Conservation (phyloP, 495 filamentous ascomycete genomes). For the Aspergillus nidulans region DNA sequence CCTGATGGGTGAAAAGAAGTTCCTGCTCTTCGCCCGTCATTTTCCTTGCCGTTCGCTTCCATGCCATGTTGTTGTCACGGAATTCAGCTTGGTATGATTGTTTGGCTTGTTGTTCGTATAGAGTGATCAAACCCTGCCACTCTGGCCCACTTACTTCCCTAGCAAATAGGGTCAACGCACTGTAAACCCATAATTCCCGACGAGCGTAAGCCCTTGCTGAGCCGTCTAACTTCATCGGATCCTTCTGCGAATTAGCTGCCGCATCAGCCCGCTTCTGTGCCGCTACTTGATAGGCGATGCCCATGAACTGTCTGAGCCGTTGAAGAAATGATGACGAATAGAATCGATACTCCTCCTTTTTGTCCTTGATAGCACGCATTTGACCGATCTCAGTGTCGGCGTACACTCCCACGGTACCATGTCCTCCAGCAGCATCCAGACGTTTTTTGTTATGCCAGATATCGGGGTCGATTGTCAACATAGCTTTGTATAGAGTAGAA, state of each 20-base stretch:
- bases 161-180: constrained; percentile 78
- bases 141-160: constrained; percentile 74
- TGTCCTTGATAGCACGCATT: constrained; percentile 90
- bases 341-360: constrained; percentile 77
- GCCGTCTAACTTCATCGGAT: constrained; percentile 46
- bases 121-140: constrained; percentile 72
- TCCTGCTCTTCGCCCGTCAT: constrained; percentile 81
- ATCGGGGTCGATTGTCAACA: constrained; percentile 86
- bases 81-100: constrained; percentile 80
- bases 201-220: constrained; percentile 49
- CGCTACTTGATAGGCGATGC: constrained; percentile 70
- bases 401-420: constrained; percentile 56
- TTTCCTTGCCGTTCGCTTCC: constrained; percentile 79
- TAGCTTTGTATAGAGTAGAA: constrained; percentile 85
- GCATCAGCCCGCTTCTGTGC: constrained; percentile 60
- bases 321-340: constrained; percentile 70
- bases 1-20: constrained; percentile 78
- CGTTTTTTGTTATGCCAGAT: constrained; percentile 52
- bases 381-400: constrained; percentile 76
- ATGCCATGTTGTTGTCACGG: constrained; percentile 68
- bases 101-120: constrained; percentile 73
- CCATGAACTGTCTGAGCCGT: constrained; percentile 74
- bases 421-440: constrained; percentile 44
- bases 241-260: constrained; percentile 39
- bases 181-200: constrained; percentile 71